Base-by-base conservation (phyloP, 495 filamentous ascomycete species). In the Xylaria scruposa region DNA sequence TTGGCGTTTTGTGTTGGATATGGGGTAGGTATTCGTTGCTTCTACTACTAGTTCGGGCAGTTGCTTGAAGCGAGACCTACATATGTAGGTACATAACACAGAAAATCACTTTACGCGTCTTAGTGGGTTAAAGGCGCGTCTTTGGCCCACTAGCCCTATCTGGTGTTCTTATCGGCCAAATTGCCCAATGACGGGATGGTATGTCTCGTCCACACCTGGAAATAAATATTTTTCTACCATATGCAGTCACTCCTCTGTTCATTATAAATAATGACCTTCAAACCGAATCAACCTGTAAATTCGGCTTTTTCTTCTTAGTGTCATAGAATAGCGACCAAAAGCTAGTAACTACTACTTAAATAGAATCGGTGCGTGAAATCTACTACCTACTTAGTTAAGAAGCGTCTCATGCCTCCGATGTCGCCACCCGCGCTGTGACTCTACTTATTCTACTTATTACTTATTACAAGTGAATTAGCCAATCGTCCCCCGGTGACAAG, bases 31-130 rank as follows among this genome's bases (percentile, higher is more conserved):
- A 40, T 33, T 9, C 5, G 46, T 26, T 21, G 59, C 46, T 64
- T 44, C 42, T 6, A 31, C 10, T 31, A 15, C 38, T 1, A 24
- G 31, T 56, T 33, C 44, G n/a, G n/a, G n/a, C 40, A 0, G 58
- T 21, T 51, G 26, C 36, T 56, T 47, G 46, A 68, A 36, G 58
- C 54, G 36, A 8, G 36, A 8, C 36, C 36, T 8, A 38, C 4
- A 33, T 2, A 4, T 33, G 31, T 33, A 36, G 33, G 33, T 36
- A 36, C 4, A 36, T 7, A 36, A 38, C 36, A 36, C 33, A 60
- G 29, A 62, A 70, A 75, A 76, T 75, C 77, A 74, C 76, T 79
- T 78, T 71, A 79, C 77, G 77, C 77, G 77, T 79, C 68, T 70
- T 71, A 42, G 42, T 21, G 24, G 13, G 24, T n/a, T 31, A 49